Percentiles rank a stretch among this genome's conserved stretches.
phyloP scores from a whole-genome alignment of 495 filamentous ascomycete genomes.

The Trichoderma reesei region DNA sequence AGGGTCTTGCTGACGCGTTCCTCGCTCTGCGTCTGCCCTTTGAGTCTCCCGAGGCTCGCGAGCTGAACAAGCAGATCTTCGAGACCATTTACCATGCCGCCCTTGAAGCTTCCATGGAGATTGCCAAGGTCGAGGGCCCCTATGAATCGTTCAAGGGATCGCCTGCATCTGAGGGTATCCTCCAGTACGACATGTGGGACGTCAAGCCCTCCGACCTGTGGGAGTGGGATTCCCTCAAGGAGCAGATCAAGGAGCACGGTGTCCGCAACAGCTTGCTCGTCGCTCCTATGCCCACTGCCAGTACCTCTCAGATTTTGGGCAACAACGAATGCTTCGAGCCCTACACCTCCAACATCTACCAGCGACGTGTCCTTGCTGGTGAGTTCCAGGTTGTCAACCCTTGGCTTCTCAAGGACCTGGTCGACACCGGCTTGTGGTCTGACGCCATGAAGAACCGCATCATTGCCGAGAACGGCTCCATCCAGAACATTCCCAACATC shows the following conservation, averaged over 20 bases:
- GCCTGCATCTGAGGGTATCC: constrained; percentile 86
- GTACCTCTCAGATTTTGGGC: constrained; percentile 90
- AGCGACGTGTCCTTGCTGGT: constrained; percentile 91
- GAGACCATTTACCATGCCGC: constrained; percentile 99
- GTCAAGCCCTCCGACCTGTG: constrained; percentile 86
- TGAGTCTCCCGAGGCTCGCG: constrained; percentile 83
- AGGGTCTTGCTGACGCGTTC: constrained; percentile 98
- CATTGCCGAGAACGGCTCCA: constrained; percentile 90
- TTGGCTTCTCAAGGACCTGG: constrained; percentile 95
- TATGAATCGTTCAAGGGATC: constrained; percentile 90
- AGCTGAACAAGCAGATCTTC: constrained; percentile 96
- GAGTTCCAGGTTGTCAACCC: constrained; percentile 99
- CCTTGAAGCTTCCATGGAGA: constrained; percentile 74
- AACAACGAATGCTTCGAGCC: constrained; percentile 99
- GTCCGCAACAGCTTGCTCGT: constrained; percentile 90
- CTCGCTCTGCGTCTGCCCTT: constrained; percentile 93
- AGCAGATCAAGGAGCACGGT: constrained; percentile 79
- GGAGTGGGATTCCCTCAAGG: constrained; percentile 90
- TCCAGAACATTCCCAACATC: constrained; percentile 94
- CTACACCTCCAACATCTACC: constrained; percentile 99
- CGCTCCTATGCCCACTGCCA: constrained; percentile 95
- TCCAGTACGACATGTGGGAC: constrained; percentile 99
- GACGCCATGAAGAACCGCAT: constrained; percentile 99
- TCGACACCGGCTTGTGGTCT: constrained; percentile 96
- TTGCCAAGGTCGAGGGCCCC: constrained; percentile 71